A percentile compares a stretch with the other conserved stretches of the same genome.
phyloP scores from a whole-genome alignment of 192 early-diverging fungal genomes.

The Coemansia sp. region DNA sequence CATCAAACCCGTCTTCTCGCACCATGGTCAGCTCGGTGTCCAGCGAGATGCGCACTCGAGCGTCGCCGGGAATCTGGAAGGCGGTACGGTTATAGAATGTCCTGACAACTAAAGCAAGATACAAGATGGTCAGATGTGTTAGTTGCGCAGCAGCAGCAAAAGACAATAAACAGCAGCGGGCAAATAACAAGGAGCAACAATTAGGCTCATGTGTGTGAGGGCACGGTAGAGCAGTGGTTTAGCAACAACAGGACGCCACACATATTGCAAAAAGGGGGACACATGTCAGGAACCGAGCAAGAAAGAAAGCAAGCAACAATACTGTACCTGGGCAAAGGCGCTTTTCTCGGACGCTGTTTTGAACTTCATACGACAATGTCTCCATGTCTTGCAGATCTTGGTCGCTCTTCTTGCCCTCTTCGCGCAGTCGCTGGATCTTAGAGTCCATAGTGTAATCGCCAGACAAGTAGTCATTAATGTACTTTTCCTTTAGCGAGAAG shows the following conservation, averaged over 20 bases:
- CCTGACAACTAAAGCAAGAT: slow-evolving; percentile 65
- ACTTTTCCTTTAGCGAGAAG: slow-evolving; percentile 92
- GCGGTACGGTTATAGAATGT: slow-evolving; percentile 98
- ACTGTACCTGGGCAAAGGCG: slow-evolving; percentile 62
- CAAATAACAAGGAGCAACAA: slow-evolving; percentile 1
- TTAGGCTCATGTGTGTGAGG: background rate
- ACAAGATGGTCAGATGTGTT: slow-evolving; percentile 3
- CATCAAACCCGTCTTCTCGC: slow-evolving; percentile 85
- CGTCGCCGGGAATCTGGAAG: slow-evolving; percentile 97
- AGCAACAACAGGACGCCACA: background rate
- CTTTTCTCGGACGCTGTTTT: slow-evolving; percentile 66
- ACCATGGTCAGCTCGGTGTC: slow-evolving; percentile 96
- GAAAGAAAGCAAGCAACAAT: slow-evolving; percentile 38
- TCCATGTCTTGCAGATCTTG: slow-evolving; percentile 76
- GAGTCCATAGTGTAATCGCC: slow-evolving; percentile 78
- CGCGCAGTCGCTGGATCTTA: slow-evolving; percentile 75
- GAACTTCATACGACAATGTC: slow-evolving; percentile 72
- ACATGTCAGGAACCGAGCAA: slow-evolving; percentile 4
- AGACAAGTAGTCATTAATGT: slow-evolving; percentile 83
- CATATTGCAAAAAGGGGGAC: background rate
- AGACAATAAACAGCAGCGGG: background rate
- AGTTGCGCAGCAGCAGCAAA: background rate
- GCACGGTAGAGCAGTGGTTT: background rate
- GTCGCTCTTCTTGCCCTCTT: slow-evolving; percentile 69
- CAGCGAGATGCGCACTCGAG: slow-evolving; percentile 88